Base-by-base conservation (phyloP, 768 basidiomycete genomes). In the Lactarius akahatsu region DNA sequence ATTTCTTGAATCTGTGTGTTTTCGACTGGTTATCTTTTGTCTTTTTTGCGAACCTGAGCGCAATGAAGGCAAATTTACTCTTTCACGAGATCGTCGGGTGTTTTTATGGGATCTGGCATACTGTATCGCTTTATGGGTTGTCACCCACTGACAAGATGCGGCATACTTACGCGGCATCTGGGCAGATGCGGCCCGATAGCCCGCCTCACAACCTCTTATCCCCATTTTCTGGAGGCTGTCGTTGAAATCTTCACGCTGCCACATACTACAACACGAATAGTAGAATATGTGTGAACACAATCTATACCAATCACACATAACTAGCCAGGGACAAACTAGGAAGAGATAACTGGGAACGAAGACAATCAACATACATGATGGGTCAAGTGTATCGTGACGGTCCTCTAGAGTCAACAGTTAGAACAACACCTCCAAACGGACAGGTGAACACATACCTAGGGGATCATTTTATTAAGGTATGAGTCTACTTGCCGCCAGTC, bases 401-500 rank as follows among this genome's bases (percentile, higher is more conserved):
- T 63, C 66, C 62, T 56, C 58, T 63, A 45, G 9, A 34, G 43
- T 56, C 4, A 56, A 55, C 18, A 38, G 38, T 45, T 18, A 30
- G 62, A 9, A 26, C 11, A 11, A 18, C 9, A 30, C 16, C 1
- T 54, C n/a, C 38, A 34, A 23, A n/a, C 26, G 6, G 13, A 26
- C 6, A 6, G 13, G 26, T 15, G 13, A 4, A 20, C 32, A 45
- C 65, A 7, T 45, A 63, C 61, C 62, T 26, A 47, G 13, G 50
- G 28, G 50, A 30, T 23, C 5, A 16, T 59, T 59, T 63, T 28
- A 30, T 36, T 18, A 38, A 30, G 61, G 61, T 62, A 63, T 47
- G 40, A 59, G 34, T 78, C 78, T 89, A 93, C 80, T 93, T 93
- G 77, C 91, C 91, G 80, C 91, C 91, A 43, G 91, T 92, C 62